Percentiles rank a stretch among this genome's conserved stretches.
Conservation (phyloP, 805 yeast genomes). For the Candida orba region DNA sequence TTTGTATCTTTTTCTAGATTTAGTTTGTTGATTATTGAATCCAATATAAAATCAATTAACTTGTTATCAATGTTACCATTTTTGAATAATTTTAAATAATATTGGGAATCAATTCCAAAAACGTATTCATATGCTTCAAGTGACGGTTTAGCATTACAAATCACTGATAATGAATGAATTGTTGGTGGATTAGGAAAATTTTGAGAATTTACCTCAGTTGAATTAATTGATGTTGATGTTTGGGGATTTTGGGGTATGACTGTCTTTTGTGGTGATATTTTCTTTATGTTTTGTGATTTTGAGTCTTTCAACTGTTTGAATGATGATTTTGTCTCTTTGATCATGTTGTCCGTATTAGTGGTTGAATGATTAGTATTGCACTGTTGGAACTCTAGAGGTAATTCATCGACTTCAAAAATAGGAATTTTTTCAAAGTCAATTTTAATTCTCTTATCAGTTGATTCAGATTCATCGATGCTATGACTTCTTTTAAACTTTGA, state of each 20-base stretch:
- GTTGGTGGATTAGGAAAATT: no score
- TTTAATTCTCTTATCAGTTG: conserved; percentile 24
- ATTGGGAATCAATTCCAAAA: conserved; percentile 20
- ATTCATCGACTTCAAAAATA: conserved; percentile 33
- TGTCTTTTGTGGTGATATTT: background rate
- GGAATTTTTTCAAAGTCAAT: conserved; percentile 22
- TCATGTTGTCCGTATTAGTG: conserved; percentile 30
- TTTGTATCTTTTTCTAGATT: background rate
- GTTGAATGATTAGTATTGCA: conserved; percentile 48
- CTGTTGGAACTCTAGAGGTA: conserved; percentile 32
- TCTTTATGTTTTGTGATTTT: no score
- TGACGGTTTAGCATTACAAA: conserved; percentile 28
- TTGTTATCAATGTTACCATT: conserved; percentile 43
- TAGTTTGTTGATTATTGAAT: conserved; percentile 25
- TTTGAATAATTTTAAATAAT: conserved; percentile 28
- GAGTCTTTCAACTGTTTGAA: no score
- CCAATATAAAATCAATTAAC: conserved; percentile 39
- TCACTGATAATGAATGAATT: conserved; percentile 37
- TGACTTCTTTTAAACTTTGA: conserved; percentile 37
- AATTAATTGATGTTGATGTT: no score
- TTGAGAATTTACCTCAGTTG: no score
- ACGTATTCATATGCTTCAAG: conserved; percentile 31
- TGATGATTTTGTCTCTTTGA: background rate
- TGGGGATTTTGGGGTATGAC: no score
- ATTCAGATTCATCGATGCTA: conserved; percentile 35